phyloP scores from a whole-genome alignment of 2,329 filamentous ascomycete species.

The Clarireedia homoeocarpa region DNA sequence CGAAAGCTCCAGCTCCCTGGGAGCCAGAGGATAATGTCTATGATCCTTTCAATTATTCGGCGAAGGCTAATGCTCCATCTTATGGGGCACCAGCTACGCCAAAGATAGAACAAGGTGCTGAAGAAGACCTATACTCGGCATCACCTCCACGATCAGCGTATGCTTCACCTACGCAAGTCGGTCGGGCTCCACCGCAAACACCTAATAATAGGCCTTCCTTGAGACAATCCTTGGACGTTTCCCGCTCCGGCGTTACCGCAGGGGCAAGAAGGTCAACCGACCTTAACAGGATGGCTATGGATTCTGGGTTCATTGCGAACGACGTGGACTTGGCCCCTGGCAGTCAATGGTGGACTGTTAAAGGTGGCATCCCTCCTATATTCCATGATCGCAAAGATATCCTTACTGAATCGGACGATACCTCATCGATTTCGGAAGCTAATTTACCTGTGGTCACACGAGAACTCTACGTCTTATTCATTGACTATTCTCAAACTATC shows the following conservation, averaged over 20 bases:
- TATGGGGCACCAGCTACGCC: conserved; percentile 13
- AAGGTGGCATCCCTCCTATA: conserved; percentile 69
- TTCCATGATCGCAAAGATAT: conserved; percentile 80
- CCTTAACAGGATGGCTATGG: conserved; percentile 62
- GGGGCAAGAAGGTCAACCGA: conserved; percentile 52
- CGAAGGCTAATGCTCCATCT: conserved; percentile 16
- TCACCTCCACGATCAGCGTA: conserved; percentile 27
- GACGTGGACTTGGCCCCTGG: conserved; percentile 72
- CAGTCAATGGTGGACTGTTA: conserved; percentile 81
- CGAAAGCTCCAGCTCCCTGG: conserved; percentile 33
- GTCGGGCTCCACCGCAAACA: conserved; percentile 38
- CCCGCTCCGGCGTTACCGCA: conserved; percentile 40
- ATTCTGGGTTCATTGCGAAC: conserved; percentile 77
- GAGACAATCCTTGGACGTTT: conserved; percentile 58
- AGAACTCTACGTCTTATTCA: conserved; percentile 79
- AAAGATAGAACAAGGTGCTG: conserved; percentile 14
- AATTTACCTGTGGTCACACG: conserved; percentile 68
- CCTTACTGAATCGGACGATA: conserved; percentile 74
- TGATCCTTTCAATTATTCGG: conserved; percentile 53
- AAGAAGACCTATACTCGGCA: conserved; percentile 30
- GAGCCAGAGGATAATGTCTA: conserved; percentile 65
- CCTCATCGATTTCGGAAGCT: conserved; percentile 58
- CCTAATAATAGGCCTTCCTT: conserved; percentile 31
- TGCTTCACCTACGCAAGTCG: conserved; percentile 27
- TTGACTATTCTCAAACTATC: conserved; percentile 93